Evolutionary conservation across 345 rosid genomes (phyloP).

Genomic region (Aquilaria malaccensis): DNA sequence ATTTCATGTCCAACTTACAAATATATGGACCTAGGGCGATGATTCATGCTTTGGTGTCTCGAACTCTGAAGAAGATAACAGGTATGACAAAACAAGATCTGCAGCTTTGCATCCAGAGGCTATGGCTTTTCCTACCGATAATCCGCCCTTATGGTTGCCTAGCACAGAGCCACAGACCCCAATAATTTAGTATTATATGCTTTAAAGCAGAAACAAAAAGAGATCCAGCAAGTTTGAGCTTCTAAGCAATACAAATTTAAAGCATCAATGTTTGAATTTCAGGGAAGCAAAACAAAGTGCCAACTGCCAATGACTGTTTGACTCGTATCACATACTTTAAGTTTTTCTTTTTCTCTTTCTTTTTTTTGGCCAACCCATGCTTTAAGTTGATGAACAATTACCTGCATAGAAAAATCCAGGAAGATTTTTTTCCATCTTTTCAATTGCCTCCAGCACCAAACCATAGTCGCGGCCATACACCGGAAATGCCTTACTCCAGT

Average conservation of each 20-base stretch:
- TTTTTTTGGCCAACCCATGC: background rate
- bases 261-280: no score
- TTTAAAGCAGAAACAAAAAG: no score
- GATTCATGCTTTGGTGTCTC: slow-evolving; percentile 19
- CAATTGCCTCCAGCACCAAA: slow-evolving; percentile 57
- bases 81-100: slow-evolving; percentile 67
- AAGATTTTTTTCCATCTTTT: slow-evolving; percentile 71
- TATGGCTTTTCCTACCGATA: slow-evolving; percentile 82
- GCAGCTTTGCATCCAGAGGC: slow-evolving; percentile 89
- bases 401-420: slow-evolving; percentile 98
- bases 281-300: no score
- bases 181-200: no score
- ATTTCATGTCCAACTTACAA: no score
- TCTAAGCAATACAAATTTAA: background rate
- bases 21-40: background rate
- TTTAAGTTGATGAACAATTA: slow-evolving; percentile 20
- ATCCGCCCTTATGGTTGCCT: slow-evolving; percentile 90
- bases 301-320: no score
- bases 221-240: background rate
- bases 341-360: no score
- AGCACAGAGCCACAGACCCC: background rate
- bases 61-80: slow-evolving; percentile 51
- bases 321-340: background rate
- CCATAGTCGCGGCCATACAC: slow-evolving; percentile 63
- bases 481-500: slow-evolving; percentile 91